Percentiles rank a stretch among this genome's conserved stretches.
Conservation (phyloP, 306 rosid genomes). For the Cucurbita argyrosperma region DNA sequence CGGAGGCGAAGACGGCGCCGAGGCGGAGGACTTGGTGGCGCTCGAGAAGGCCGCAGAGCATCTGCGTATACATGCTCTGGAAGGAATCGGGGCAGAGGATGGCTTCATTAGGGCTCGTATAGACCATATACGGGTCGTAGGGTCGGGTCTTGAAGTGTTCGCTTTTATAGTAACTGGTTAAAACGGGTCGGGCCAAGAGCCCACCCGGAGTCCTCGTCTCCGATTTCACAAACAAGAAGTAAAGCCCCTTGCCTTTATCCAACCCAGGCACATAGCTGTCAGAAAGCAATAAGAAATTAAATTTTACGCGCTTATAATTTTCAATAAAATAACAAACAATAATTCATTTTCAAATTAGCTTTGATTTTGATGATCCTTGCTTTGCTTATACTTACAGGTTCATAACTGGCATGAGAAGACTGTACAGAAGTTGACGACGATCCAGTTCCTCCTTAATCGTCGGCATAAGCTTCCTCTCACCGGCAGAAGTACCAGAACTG, state of each 20-base stretch:
- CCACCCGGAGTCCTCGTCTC: constrained; percentile 49
- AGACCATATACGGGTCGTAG: constrained; percentile 40
- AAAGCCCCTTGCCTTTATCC: constrained; percentile 42
- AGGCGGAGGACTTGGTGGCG: constrained; percentile 39
- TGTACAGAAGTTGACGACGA: constrained; percentile 47
- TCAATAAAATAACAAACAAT: neutral
- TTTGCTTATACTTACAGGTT: constrained; percentile 27
- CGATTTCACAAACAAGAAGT: constrained; percentile 41
- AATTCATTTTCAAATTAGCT: neutral
- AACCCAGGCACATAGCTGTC: constrained; percentile 40
- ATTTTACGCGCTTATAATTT: neutral
- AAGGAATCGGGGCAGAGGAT: constrained; percentile 47
- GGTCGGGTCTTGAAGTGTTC: constrained; percentile 55
- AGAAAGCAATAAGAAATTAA: neutral
- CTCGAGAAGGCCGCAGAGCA: constrained; percentile 40
- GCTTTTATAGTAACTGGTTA: constrained; percentile 44
- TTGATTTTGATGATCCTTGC: neutral
- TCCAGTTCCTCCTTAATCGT: constrained; percentile 48
- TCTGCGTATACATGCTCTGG: constrained; percentile 47
- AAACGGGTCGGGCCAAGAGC: constrained; percentile 44
- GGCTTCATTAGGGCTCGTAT: constrained; percentile 49
- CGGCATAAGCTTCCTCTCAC: constrained; percentile 50
- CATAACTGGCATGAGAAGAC: constrained; percentile 55
- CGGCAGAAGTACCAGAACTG: constrained; percentile 60
- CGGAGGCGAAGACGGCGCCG: constrained; percentile 49